Conservation (phyloP, 169 alveolate genomes). For the Besnoitia besnoiti region DNA sequence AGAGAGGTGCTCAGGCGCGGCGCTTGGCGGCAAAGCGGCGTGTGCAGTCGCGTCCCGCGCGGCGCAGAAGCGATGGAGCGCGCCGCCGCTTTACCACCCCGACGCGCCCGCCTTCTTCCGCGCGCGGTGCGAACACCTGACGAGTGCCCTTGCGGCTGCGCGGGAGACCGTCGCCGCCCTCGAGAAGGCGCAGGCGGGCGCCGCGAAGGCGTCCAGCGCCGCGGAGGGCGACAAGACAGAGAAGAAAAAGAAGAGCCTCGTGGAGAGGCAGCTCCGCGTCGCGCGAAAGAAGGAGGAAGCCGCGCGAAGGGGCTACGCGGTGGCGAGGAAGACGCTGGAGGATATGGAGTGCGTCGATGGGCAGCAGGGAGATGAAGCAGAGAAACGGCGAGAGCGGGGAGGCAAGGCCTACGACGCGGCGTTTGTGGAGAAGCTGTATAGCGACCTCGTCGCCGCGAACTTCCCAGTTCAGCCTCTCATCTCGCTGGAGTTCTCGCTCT, state of each 20-base stretch:
- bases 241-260: not conserved
- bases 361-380: not conserved
- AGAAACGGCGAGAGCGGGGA: not conserved
- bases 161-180: not conserved
- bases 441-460: not conserved
- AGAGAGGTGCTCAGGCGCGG: not conserved
- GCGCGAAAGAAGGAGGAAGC: not conserved
- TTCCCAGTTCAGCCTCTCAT: not conserved
- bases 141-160: not conserved
- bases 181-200: not conserved
- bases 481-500: slow-evolving; percentile 44
- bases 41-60: not conserved
- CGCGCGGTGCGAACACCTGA: not conserved
- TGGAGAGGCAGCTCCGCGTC: not conserved
- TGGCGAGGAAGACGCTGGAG: not conserved
- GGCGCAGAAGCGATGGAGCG: not conserved
- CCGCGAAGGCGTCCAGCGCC: not conserved
- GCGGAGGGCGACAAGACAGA: not conserved
- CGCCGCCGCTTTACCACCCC: not conserved
- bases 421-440: not conserved
- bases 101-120: not conserved
- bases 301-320: not conserved
- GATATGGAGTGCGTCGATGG: not conserved
- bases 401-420: not conserved
- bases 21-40: not conserved